Evolutionary conservation across 768 basidiomycete genomes (phyloP), one percentile per base, ranked within the genome.

Genomic region (Cyathus striatus): DNA sequence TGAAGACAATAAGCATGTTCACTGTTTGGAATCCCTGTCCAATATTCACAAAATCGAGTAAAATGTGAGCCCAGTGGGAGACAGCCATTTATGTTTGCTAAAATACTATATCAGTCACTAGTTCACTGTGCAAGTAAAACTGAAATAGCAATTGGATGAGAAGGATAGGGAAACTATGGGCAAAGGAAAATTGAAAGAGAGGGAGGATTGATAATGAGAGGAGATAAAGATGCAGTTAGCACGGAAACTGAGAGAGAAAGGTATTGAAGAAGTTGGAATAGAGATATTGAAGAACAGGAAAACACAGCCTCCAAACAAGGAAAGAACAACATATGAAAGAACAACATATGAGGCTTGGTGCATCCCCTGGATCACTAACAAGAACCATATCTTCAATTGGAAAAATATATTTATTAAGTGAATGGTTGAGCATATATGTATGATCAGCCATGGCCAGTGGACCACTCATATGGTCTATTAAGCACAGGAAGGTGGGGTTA

Each of bases 371-470:
- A 50, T 72, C 70, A 14, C 61, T 62, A 24, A 71, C 54, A 26
- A 72, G 58, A 16, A 72, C 58, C 2, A 68, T 65, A 16, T 21
- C 42, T 4, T 60, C 65, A 27, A 65, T 61, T 3, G 61, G 64
- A 20, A 69, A 38, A 24, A 71, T 56, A 41, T 79, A 61, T 40
- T 53, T 63, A 63, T 80, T 74, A 5, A 80, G 60, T 9, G 69
- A 74, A 48, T 81, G 79, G 53, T 80, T 81, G 56, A 80, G 76
- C 60, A 79, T 59, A 52, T 78, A 76, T 53, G 73, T 73, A 50
- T 81, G 78, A 42, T 78, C 76, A 21, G 56, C 56, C 1, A 65
- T 66, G 4, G 69, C 49, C 17, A 79, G 63, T 5, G 76, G 72
- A 0, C 78, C 78, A 14, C 49, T 50, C 22, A 68, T 77, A 26